Evolutionary conservation across 306 rosid species (phyloP), one percentile per base, ranked within the genome.

Genomic region (Sechiopsis laciniata): DNA sequence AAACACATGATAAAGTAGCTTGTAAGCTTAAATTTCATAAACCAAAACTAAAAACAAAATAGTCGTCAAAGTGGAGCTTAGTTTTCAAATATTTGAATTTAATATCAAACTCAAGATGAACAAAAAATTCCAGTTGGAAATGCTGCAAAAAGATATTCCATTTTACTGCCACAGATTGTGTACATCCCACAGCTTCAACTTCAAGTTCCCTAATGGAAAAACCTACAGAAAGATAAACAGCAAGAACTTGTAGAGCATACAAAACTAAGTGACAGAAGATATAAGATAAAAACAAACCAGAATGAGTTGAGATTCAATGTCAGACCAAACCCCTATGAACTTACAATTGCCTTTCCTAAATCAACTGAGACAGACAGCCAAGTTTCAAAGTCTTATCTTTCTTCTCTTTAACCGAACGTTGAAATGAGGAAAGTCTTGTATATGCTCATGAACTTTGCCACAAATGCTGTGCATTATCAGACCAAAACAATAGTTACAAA

Each of bases 361-460:
- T 26, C 21, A 62, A 62, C 68, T 29, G 46, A n/a, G n/a, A n/a
- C n/a, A 13, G 20, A 61, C 8, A 24, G 19, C 67, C 67, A 7
- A 29, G 8, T 14, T 24, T 61, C 46, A 29, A 6, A 0, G 12
- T 14, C 19, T n/a, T 13, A 62, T 19, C 35, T 62, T 32, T 37
- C 51, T 63, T 32, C 57, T 48, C 75, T 70, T 88, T 82, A 93
- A 79, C 96, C 98, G 14, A 93, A 90, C 32, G 97, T 84, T 15
- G 94, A 80, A 63, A 93, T 81, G 76, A 93, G 97, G 84, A 93
- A 93, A 73, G 83, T 78, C 76, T 90, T 93, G 76, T 90, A 90
- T 40, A 88, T 78, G 84, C 97, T 88, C 98, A 90, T 90, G 88
- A 93, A 90, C 83, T 93, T 93, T 8, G 96, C 97, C 85, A 90